phyloP scores from a whole-genome alignment of 1,284 basidiomycete genomes.

The Athelia sp. region DNA sequence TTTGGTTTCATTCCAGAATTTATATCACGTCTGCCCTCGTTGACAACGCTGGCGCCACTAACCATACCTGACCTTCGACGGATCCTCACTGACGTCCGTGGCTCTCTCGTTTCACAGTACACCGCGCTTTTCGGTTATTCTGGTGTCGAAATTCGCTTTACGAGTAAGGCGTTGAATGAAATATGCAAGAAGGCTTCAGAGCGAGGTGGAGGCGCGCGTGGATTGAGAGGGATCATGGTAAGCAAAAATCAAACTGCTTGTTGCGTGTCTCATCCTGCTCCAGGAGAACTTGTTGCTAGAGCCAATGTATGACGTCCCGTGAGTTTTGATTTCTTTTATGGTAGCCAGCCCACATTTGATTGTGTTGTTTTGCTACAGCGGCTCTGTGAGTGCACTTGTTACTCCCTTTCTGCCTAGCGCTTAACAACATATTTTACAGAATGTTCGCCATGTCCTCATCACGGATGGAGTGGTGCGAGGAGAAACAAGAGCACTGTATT shows the following conservation, averaged over 20 bases:
- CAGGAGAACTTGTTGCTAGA: conserved; percentile 78
- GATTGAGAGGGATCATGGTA: conserved; percentile 85
- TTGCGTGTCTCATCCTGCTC: conserved; percentile 2
- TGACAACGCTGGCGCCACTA: conserved; percentile 80
- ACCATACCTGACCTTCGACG: conserved; percentile 73
- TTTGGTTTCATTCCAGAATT: conserved; percentile 90
- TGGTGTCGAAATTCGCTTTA: conserved; percentile 78
- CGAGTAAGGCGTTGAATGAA: conserved; percentile 67
- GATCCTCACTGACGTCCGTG: conserved; percentile 88
- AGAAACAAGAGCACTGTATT: conserved; percentile 50
- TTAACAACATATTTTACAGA: conserved; percentile 29
- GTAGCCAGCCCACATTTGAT: conserved; percentile 4
- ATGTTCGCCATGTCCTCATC: conserved; percentile 59
- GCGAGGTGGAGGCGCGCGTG: conserved; percentile 86
- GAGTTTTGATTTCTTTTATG: conserved; percentile 36
- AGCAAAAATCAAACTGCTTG: conserved; percentile 13
- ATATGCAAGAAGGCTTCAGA: conserved; percentile 77
- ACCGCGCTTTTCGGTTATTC: conserved; percentile 77
- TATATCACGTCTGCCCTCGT: conserved; percentile 83
- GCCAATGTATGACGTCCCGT: conserved; percentile 90
- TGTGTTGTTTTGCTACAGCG: conserved; percentile 23
- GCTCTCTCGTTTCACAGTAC: conserved; percentile 89
- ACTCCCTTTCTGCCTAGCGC: conserved; percentile 2
- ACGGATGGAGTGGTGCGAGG: conserved; percentile 48
- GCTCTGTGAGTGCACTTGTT: conserved; percentile 32